phyloP scores from a whole-genome alignment of 805 yeast genomes.

The Teunomyces atbi region DNA sequence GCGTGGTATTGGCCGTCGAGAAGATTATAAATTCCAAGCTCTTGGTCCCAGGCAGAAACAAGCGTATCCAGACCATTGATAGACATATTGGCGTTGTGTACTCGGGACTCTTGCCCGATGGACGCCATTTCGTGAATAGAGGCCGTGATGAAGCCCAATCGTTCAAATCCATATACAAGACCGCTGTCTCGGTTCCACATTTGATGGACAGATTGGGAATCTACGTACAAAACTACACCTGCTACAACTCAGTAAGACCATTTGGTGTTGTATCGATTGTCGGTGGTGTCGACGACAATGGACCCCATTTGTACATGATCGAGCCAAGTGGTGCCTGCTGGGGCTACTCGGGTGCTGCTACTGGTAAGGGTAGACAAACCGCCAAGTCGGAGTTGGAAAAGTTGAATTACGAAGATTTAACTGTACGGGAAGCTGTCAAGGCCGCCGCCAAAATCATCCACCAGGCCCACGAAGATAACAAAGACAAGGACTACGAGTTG shows the following conservation, averaged over 20 bases:
- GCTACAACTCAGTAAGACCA: conserved; percentile 96
- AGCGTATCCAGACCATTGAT: conserved; percentile 89
- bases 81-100: conserved; percentile 92
- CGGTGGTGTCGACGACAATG: conserved; percentile 90
- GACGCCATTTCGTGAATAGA: conserved; percentile 86
- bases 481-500: conserved; percentile 94
- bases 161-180: conserved; percentile 75
- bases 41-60: conserved; percentile 84
- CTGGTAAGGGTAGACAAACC: conserved; percentile 98
- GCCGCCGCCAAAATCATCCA: conserved; percentile 93
- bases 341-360: conserved; percentile 97
- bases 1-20: conserved; percentile 97
- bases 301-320: conserved; percentile 91
- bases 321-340: conserved; percentile 97
- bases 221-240: conserved; percentile 91
- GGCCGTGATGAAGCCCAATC: conserved; percentile 89
- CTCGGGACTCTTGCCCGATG: conserved; percentile 95
- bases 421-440: conserved; percentile 80
- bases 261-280: conserved; percentile 91
- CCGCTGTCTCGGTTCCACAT: conserved; percentile 74
- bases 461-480: conserved; percentile 95
- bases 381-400: conserved; percentile 97
- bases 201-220: conserved; percentile 85
- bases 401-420: conserved; percentile 66
- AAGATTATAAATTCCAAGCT: conserved; percentile 84